Conservation (phyloP, 1,284 basidiomycete genomes). For the Cryptococcus wingfieldii region DNA sequence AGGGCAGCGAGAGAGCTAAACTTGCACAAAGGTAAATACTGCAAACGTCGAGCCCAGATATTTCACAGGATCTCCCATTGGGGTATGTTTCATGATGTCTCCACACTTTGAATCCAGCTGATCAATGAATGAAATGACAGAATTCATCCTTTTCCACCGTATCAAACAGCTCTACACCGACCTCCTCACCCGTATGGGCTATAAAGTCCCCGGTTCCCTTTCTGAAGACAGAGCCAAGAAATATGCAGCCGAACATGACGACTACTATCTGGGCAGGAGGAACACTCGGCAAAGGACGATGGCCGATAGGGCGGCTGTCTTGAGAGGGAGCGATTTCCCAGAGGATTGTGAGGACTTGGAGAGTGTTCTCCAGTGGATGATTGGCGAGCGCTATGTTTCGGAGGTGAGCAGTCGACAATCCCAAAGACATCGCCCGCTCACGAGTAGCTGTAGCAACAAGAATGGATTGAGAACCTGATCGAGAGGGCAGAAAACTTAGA, state of each 20-base stretch:
- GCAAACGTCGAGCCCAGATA: slow-evolving; percentile 61
- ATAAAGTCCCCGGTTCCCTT: not conserved
- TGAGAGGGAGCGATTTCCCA: not conserved
- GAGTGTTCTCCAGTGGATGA: not conserved
- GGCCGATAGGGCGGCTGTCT: too few relatives aligned
- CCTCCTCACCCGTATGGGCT: not conserved
- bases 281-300: not conserved
- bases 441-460: not conserved
- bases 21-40: slow-evolving; percentile 62
- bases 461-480: not conserved
- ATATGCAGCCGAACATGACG: not conserved
- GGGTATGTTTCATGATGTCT: slow-evolving; percentile 54
- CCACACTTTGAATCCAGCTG: not conserved
- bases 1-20: not conserved
- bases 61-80: slow-evolving; percentile 77
- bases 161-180: not conserved
- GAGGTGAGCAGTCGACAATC: not conserved
- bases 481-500: not conserved
- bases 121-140: not conserved
- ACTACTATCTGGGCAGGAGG: not conserved
- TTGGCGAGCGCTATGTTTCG: not conserved
- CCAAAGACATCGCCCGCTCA: not conserved
- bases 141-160: not conserved
- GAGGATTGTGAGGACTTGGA: not conserved
- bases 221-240: too few relatives aligned